Conservation (phyloP, 176 grass and related monocot genomes). For the Eleusine coracana region DNA sequence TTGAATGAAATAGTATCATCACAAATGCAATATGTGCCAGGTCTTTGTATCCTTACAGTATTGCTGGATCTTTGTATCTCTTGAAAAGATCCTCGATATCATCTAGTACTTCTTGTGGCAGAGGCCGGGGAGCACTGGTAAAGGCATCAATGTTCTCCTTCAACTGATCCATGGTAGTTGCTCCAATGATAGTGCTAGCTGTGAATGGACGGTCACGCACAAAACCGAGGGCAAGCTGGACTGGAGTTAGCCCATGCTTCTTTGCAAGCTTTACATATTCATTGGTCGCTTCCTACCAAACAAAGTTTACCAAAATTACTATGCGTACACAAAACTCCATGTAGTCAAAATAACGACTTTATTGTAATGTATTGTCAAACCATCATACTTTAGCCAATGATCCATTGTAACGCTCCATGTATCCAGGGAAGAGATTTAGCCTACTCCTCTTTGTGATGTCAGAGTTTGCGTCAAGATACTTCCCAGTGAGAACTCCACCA, state of each 20-base stretch:
- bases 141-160: conserved; percentile 77
- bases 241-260: conserved; percentile 74
- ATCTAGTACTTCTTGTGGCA: conserved; percentile 52
- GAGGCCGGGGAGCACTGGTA: conserved; percentile 55
- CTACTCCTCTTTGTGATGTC: conserved; percentile 50
- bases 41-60: conserved; percentile 39
- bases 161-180: conserved; percentile 77
- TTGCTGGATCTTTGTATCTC: conserved; percentile 74
- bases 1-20: neutral
- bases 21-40: conserved; percentile 1
- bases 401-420: conserved; percentile 83
- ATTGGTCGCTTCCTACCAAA: conserved; percentile 66
- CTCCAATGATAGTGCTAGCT: conserved; percentile 86
- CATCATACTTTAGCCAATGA: conserved; percentile 74
- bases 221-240: conserved; percentile 80
- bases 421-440: conserved; percentile 88
- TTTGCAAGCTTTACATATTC: conserved; percentile 69
- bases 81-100: conserved; percentile 74
- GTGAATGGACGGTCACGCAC: conserved; percentile 75
- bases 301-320: neutral
- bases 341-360: neutral
- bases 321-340: neutral
- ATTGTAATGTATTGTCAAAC: neutral
- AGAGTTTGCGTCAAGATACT: conserved; percentile 68
- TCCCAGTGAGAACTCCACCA: conserved; percentile 79